Evolutionary conservation across 352 stramenopile genomes (phyloP).

Genomic region (Globisporangium nodosum): DNA sequence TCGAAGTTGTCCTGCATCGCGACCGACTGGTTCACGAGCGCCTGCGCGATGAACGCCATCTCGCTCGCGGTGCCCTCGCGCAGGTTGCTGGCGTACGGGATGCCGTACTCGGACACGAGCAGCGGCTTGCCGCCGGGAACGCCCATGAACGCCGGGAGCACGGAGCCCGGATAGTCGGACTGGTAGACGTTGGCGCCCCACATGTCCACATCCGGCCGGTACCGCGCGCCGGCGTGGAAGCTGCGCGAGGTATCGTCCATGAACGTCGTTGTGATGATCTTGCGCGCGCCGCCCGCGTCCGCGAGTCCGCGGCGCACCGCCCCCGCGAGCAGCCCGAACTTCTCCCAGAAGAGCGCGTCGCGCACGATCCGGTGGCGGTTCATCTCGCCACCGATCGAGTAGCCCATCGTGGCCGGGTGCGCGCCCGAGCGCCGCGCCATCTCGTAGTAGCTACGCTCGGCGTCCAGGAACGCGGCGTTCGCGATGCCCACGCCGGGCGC

Average conservation of each 20-base stretch:
- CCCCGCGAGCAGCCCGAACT: slow-evolving; percentile 42
- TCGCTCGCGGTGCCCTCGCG: slow-evolving; percentile 31
- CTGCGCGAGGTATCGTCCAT: slow-evolving; percentile 51
- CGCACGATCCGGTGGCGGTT: slow-evolving; percentile 58
- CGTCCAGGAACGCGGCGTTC: slow-evolving; percentile 32
- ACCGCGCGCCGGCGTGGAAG: slow-evolving; percentile 38
- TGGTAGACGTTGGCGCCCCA: slow-evolving; percentile 76
- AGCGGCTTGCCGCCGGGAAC: slow-evolving; percentile 39
- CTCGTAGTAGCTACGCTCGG: slow-evolving; percentile 49
- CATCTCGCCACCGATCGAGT: slow-evolving; percentile 74
- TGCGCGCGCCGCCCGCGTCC: slow-evolving; percentile 36
- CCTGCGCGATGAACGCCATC: slow-evolving; percentile 35
- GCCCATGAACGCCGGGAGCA: slow-evolving; percentile 46
- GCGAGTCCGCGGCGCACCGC: slow-evolving; percentile 47
- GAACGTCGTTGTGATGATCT: slow-evolving; percentile 80
- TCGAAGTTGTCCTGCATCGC: slow-evolving; percentile 59
- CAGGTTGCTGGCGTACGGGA: slow-evolving; percentile 48
- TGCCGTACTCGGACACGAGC: slow-evolving; percentile 60
- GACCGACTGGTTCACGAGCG: slow-evolving; percentile 37
- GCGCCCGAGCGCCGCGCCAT: slow-evolving; percentile 50
- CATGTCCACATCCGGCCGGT: slow-evolving; percentile 52
- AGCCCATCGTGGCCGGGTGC: slow-evolving; percentile 58
- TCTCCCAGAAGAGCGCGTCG: slow-evolving; percentile 52
- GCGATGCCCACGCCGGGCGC: slow-evolving; percentile 16
- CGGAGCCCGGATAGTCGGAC: slow-evolving; percentile 43